These are phyloP conservation scores for Solanum chiquidenum DNA, from an alignment of 257 asterid species.

Conservation along the genomic window DNA sequence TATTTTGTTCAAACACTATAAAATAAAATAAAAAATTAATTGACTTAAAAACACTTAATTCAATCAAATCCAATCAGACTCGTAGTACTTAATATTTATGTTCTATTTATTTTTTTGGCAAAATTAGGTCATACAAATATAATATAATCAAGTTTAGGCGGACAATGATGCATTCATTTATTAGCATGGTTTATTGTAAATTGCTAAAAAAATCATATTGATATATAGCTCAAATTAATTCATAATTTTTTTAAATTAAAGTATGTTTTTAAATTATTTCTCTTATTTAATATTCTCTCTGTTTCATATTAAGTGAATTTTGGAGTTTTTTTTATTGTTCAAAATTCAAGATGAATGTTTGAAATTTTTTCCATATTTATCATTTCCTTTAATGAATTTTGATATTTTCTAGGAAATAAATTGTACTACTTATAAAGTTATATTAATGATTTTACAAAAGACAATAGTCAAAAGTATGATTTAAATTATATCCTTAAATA, in stretches of 20 bases:
- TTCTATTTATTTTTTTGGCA: too few relatives aligned
- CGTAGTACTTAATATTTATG: neutral
- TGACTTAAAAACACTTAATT: neutral
- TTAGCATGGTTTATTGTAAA: neutral
- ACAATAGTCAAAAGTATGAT: fast-evolving
- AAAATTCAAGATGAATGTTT: too few relatives aligned
- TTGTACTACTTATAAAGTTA: too few relatives aligned
- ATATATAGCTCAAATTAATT: neutral
- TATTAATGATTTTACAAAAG: too few relatives aligned
- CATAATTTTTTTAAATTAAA: too few relatives aligned
- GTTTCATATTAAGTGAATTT: too few relatives aligned
- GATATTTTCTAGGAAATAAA: neutral
- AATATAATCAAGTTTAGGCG: neutral
- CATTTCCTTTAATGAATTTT: too few relatives aligned
- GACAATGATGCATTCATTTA: neutral
- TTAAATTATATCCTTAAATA: too few relatives aligned
- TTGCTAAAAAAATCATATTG: too few relatives aligned
- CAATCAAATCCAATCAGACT: neutral
- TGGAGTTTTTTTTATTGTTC: too few relatives aligned
- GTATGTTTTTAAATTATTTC: neutral
- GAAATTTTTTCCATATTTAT: too few relatives aligned
- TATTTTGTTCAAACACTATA: neutral
- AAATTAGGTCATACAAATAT: neutral
- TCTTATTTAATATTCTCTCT: too few relatives aligned
- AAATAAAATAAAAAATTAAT: neutral